Evolutionary conservation across 331 rosid genomes (phyloP).

Genomic region (Arachis monticola): DNA sequence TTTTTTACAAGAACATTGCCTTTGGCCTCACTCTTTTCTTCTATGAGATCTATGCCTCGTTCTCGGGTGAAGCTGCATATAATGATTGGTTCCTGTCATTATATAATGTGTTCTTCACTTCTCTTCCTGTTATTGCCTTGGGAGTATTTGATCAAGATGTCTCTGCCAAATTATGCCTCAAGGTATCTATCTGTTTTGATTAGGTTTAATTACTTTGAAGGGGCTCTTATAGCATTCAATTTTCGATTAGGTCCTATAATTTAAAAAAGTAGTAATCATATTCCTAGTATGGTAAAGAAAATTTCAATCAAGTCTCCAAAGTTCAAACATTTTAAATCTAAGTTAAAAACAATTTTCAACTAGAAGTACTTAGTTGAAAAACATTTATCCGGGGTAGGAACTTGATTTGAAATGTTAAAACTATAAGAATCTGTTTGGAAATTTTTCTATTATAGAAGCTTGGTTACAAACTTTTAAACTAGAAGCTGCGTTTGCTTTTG

Average conservation of each 20-base stretch:
- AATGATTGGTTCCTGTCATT: conserved; percentile 89
- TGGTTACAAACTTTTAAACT: too few species aligned
- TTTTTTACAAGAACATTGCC: conserved; percentile 91
- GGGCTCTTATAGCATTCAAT: too few species aligned
- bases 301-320: too few species aligned
- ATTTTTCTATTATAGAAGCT: too few species aligned
- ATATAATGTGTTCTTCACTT: conserved; percentile 89
- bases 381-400: background rate
- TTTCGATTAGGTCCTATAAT: too few species aligned
- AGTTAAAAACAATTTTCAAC: background rate
- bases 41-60: conserved; percentile 75
- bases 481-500: too few species aligned
- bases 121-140: conserved; percentile 95
- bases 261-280: too few species aligned
- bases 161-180: conserved; percentile 71
- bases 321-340: too few species aligned
- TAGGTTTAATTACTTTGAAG: too few species aligned
- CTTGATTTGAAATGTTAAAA: background rate
- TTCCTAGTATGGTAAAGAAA: too few species aligned
- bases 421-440: background rate
- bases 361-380: conserved; percentile 21
- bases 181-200: conserved; percentile 43
- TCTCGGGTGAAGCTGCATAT: conserved; percentile 79
- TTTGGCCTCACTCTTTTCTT: conserved; percentile 87
- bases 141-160: conserved; percentile 97